phyloP scores from a whole-genome alignment of 305 asterid genomes.

The Fraxinus floribunda region DNA sequence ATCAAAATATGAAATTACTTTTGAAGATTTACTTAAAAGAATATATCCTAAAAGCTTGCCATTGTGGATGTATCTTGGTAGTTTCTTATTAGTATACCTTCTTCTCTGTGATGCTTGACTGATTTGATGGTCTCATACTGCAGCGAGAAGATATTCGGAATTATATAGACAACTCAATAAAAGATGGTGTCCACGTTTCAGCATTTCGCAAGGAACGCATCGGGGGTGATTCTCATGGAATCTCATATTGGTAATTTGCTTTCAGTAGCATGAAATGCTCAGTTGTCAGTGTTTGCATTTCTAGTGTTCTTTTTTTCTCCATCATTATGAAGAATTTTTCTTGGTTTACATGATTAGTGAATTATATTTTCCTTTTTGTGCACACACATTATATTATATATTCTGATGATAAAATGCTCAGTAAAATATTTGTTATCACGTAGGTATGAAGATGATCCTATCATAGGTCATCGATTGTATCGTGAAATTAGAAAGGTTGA shows the following conservation, averaged over 20 bases:
- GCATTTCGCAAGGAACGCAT: conserved; percentile 80
- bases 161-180: conserved; percentile 79
- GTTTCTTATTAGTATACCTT: neutral
- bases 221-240: conserved; percentile 92
- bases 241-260: conserved; percentile 63
- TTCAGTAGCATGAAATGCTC: conserved; percentile 4
- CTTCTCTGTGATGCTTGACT: neutral
- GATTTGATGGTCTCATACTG: conserved; percentile 38
- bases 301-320: conserved; percentile 10
- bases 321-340: conserved; percentile 3
- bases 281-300: neutral
- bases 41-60: neutral
- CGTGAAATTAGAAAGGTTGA: conserved; percentile 83
- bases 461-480: conserved; percentile 84
- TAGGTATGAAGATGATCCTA: conserved; percentile 93
- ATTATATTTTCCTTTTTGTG: neutral
- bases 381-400: neutral
- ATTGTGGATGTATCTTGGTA: neutral
- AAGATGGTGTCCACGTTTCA: conserved; percentile 68
- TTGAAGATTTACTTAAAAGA: neutral
- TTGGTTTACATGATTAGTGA: conserved; percentile 4
- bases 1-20: neutral
- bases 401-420: conserved; percentile 5
- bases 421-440: conserved; percentile 13
- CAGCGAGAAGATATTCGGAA: conserved; percentile 96